These are phyloP conservation scores for Hepatocystis sp. DNA, from an alignment of 169 alveolate genomes.

Conservation along the genomic window DNA sequence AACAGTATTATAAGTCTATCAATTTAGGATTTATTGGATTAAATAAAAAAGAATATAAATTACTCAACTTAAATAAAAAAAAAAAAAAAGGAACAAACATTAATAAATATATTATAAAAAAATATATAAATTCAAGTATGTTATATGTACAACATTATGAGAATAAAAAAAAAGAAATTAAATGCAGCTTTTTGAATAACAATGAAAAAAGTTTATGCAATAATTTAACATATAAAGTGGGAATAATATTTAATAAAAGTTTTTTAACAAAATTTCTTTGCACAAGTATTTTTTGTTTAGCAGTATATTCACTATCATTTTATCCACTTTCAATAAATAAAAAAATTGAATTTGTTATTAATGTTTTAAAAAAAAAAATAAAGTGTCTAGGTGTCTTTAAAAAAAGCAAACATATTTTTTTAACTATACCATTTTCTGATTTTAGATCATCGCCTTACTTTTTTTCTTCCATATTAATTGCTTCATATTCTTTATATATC, in stretches of 20 bases:
- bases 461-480: constrained; percentile 61
- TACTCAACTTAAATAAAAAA: constrained; percentile 29
- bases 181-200: constrained; percentile 16
- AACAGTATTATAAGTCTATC: constrained; percentile 2
- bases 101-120: constrained; percentile 36
- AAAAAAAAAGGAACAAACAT: constrained; percentile 6
- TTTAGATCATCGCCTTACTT: constrained; percentile 65
- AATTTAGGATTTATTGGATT: constrained; percentile 53
- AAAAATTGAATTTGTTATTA: constrained; percentile 35
- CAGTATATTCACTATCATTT: constrained; percentile 25
- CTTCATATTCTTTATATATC: constrained; percentile 69
- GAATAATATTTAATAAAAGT: constrained; percentile 16
- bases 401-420: constrained; percentile 21
- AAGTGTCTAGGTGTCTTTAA: constrained; percentile 14
- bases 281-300: constrained; percentile 43
- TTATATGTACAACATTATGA: constrained; percentile 49
- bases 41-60: constrained; percentile 26
- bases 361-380: constrained; percentile 45
- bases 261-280: constrained; percentile 30
- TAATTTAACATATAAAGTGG: constrained; percentile 11
- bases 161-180: constrained; percentile 26
- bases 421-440: constrained; percentile 32
- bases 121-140: constrained; percentile 10
- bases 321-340: constrained; percentile 32
- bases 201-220: constrained; percentile 28